These are phyloP conservation scores for Amanita phalloides DNA, from an alignment of 768 basidiomycete species.

Conservation along the genomic window DNA sequence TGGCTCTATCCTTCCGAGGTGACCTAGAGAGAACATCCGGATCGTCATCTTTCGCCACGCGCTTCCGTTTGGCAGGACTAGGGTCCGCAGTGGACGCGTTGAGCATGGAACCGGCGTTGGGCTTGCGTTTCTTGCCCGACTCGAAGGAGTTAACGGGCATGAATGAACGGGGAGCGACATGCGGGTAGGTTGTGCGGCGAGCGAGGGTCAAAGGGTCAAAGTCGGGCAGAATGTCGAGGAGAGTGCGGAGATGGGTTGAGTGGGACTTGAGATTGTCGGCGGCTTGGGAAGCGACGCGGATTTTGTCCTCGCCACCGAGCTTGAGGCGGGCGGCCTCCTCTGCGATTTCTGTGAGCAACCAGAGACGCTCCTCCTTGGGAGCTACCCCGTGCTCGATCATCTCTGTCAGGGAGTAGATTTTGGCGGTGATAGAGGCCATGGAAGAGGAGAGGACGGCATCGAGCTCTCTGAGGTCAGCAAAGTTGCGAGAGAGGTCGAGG, in stretches of 20 bases:
- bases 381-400: conserved; percentile 61
- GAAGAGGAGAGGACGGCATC: conserved; percentile 94
- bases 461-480: conserved; percentile 95
- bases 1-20: conserved; percentile 50
- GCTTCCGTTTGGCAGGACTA: conserved; percentile 58
- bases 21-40: conserved; percentile 40
- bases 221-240: conserved; percentile 53
- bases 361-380: conserved; percentile 65
- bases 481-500: conserved; percentile 85
- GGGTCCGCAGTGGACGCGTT: conserved; percentile 39
- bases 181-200: conserved; percentile 64
- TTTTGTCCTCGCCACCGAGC: conserved; percentile 96
- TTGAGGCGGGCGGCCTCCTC: conserved; percentile 89
- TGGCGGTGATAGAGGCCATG: conserved; percentile 69
- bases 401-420: conserved; percentile 63
- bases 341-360: conserved; percentile 85
- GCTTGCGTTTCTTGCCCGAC: conserved; percentile 52
- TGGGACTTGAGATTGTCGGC: conserved; percentile 77
- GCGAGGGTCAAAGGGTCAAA: conserved; percentile 48
- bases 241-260: conserved; percentile 45
- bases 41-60: conserved; percentile 54
- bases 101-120: conserved; percentile 44
- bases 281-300: conserved; percentile 85
- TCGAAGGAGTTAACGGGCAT: conserved; percentile 53
- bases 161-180: conserved; percentile 59